Evolutionary conservation across 192 early-diverging fungal genomes (phyloP).

Genomic region (Coemansia sp.): DNA sequence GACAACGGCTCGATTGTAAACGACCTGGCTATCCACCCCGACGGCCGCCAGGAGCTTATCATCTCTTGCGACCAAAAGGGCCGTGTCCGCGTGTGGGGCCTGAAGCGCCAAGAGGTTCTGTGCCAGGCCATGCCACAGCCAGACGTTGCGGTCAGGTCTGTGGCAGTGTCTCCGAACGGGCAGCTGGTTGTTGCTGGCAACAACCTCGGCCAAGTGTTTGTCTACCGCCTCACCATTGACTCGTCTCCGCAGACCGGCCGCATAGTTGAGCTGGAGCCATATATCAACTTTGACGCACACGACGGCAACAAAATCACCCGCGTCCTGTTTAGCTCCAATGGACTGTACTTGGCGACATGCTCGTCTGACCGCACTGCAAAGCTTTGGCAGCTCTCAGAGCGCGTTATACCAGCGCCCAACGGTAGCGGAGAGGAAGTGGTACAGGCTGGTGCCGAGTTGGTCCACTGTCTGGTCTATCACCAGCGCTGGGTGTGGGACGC

Average conservation of each 20-base stretch:
- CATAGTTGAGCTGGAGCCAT: conserved; percentile 48
- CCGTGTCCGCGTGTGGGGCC: conserved; percentile 45
- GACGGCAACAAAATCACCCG: conserved; percentile 41
- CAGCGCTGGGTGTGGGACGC: conserved; percentile 59
- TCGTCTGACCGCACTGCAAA: conserved; percentile 51
- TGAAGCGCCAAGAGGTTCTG: conserved; percentile 40
- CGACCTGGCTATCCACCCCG: conserved; percentile 56
- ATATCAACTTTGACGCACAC: conserved; percentile 56
- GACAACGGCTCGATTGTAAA: conserved; percentile 51
- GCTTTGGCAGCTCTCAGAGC: conserved; percentile 53
- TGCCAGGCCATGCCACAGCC: conserved; percentile 44
- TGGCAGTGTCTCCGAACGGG: conserved; percentile 53
- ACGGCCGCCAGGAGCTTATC: conserved; percentile 49
- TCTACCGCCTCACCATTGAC: conserved; percentile 52
- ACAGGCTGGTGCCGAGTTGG: conserved; percentile 36
- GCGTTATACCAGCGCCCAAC: conserved; percentile 9
- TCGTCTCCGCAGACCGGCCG: conserved; percentile 44
- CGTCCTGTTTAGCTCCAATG: conserved; percentile 48
- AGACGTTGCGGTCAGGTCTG: conserved; percentile 45
- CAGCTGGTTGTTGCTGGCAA: conserved; percentile 54
- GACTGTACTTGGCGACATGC: conserved; percentile 47
- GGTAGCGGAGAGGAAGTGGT: conserved; percentile 24
- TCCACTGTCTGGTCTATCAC: conserved; percentile 49
- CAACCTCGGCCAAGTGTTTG: conserved; percentile 53
- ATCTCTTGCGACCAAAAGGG: conserved; percentile 57